Evolutionary conservation across 2,329 filamentous ascomycete species (phyloP), one percentile per base, ranked within the genome.

Genomic region (Fusarium sp.): DNA sequence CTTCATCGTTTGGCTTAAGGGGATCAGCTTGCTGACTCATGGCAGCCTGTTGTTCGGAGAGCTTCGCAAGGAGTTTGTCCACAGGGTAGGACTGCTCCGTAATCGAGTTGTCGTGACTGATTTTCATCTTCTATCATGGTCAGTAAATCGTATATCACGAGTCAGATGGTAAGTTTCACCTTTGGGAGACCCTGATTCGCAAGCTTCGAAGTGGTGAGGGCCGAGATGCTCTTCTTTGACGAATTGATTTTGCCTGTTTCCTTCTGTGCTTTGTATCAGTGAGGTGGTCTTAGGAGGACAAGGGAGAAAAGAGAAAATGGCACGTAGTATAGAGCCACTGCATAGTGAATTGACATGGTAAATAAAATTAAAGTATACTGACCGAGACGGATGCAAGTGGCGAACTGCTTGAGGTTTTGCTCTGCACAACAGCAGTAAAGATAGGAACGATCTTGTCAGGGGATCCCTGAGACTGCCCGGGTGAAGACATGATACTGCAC

Each of bases 41-140:
- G n/a, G 84, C 77, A 42, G 82, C 82, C 74, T 91, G 88, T 74
- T 93, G 91, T 77, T 94, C 89, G n/a, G 88, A 88, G 47, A 95
- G 84, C 76, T 90, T 91, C 57, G 90, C 88, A 68, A 94, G 82
- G 52, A 94, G 86, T 62, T 89, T 89, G 73, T 96, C 92, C 83
- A 94, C 88, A 10, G 85, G 83, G 57, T 83, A 85, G 31, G 79
- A 68, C 40, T 85, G 83, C 46, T 75, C 66, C 12, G 77, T 65
- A 8, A 73, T 75, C 11, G 77, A 71, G 5, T 74, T 44, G 34
- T 86, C 83, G 70, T 84, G 82, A 64, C 75, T 83, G 51, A 81
- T 77, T 80, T 86, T 83, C 71, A 82, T 79, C 79, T 83, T 84
- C 81, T 83, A 76, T 74, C 73, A 76, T 57, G 62, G 56, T 75